Percentiles rank a stretch among this genome's conserved stretches.
Conservation (phyloP, 257 asterid species). For the Gentiana straminea region DNA sequence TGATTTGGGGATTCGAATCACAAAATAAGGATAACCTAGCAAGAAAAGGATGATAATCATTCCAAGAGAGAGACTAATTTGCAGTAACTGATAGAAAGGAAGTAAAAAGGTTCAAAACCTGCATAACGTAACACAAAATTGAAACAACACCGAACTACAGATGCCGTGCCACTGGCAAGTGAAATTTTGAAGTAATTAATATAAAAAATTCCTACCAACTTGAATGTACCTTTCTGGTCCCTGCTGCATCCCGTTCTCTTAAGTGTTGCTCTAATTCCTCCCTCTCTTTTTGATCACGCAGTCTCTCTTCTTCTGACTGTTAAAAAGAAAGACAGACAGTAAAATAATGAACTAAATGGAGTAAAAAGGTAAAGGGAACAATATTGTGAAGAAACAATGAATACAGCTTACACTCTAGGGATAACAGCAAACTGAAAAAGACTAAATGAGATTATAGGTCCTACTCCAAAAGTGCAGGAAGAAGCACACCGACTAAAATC, state of each 20-base stretch:
- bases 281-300: conserved; percentile 79
- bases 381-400: neutral
- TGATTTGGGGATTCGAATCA: too few relatives aligned
- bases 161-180: neutral
- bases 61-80: too few relatives aligned
- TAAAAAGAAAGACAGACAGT: conserved; percentile 7
- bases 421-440: neutral
- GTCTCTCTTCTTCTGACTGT: conserved; percentile 87
- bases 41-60: too few relatives aligned
- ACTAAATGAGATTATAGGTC: neutral
- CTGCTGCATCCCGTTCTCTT: conserved; percentile 82
- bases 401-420: neutral
- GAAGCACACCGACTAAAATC: neutral
- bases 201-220: neutral
- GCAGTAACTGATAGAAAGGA: too few relatives aligned
- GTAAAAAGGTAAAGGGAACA: neutral
- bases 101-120: too few relatives aligned
- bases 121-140: too few relatives aligned
- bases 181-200: neutral
- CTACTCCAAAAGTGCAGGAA: neutral
- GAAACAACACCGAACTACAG: too few relatives aligned
- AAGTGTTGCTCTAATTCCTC: conserved; percentile 78
- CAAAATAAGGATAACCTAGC: too few relatives aligned
- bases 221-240: conserved; percentile 64
- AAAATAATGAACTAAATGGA: conserved; percentile 7